Percentiles rank a stretch among this genome's conserved stretches.
These are phyloP conservation scores for Adansonia grandidieri DNA, from an alignment of 441 rosid genomes.

Conservation along the genomic window DNA sequence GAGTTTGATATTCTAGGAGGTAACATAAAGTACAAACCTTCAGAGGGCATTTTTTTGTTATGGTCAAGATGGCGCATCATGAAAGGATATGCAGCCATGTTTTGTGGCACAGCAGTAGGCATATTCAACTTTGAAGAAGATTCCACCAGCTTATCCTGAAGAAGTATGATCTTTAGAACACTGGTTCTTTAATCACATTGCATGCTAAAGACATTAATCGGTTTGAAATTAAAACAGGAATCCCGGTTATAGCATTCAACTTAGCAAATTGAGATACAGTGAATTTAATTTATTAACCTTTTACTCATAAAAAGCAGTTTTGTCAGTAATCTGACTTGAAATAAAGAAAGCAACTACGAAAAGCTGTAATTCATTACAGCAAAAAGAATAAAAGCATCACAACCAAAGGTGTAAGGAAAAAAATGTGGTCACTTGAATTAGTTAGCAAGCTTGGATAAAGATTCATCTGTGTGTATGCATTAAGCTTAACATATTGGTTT, in stretches of 20 bases:
- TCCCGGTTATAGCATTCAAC: slow-evolving; percentile 23
- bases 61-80: slow-evolving; percentile 49
- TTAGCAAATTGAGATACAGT: slow-evolving; percentile 32
- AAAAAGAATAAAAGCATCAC: slow-evolving; percentile 1
- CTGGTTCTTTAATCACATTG: slow-evolving; percentile 47
- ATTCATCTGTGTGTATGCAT: not conserved
- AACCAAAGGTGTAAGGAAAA: not conserved
- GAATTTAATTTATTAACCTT: slow-evolving; percentile 8
- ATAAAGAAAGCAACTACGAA: not conserved
- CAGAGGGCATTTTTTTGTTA: slow-evolving; percentile 46
- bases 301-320: slow-evolving; percentile 1
- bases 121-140: slow-evolving; percentile 53
- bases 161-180: slow-evolving; percentile 55
- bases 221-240: slow-evolving; percentile 37
- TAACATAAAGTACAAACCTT: slow-evolving; percentile 53
- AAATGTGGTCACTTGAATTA: not conserved
- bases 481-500: not conserved
- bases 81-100: slow-evolving; percentile 57
- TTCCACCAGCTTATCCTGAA: slow-evolving; percentile 82
- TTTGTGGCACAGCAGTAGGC: slow-evolving; percentile 53
- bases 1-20: not conserved
- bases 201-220: slow-evolving; percentile 43
- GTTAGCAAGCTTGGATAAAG: not conserved
- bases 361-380: not conserved
- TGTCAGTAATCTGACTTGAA: slow-evolving; percentile 12